These are phyloP conservation scores for Ceratobasidium sp. DNA, from an alignment of 1,284 basidiomycete species.

Conservation along the genomic window DNA sequence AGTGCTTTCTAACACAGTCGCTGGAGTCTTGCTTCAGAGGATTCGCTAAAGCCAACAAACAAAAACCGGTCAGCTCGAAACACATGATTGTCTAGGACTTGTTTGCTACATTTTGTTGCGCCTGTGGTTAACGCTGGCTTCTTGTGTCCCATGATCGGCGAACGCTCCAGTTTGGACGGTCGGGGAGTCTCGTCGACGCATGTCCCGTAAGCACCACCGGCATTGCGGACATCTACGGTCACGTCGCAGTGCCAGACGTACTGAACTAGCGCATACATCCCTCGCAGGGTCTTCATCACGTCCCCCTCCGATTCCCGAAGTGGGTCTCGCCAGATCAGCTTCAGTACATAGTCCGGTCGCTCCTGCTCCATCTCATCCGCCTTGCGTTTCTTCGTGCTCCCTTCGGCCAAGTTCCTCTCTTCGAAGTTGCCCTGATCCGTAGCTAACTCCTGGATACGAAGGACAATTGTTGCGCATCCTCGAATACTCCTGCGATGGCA, in stretches of 20 bases:
- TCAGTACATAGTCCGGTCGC: slow-evolving; percentile 16
- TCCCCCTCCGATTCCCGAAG: slow-evolving; percentile 6
- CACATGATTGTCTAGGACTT: background rate
- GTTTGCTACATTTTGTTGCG: too few species aligned
- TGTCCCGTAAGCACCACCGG: background rate
- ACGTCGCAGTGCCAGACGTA: slow-evolving; percentile 29
- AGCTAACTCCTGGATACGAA: slow-evolving; percentile 8
- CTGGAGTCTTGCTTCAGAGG: too few species aligned
- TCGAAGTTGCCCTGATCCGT: background rate
- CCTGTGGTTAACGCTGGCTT: background rate
- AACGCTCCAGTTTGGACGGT: too few species aligned
- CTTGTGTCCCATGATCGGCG: background rate
- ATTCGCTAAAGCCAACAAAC: too few species aligned
- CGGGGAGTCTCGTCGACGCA: slow-evolving; percentile 11
- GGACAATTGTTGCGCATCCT: slow-evolving; percentile 23
- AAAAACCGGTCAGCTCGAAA: too few species aligned
- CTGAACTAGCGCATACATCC: slow-evolving; percentile 6
- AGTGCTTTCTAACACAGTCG: background rate
- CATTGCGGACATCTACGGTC: too few species aligned
- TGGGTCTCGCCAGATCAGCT: slow-evolving; percentile 34
- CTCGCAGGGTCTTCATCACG: background rate
- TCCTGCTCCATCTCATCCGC: background rate
- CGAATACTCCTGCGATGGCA: slow-evolving; percentile 27
- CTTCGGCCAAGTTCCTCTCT: background rate
- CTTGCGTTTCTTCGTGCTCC: background rate